Evolutionary conservation across 176 grass and related monocot species (phyloP).

Genomic region (Thalia dealbata): DNA sequence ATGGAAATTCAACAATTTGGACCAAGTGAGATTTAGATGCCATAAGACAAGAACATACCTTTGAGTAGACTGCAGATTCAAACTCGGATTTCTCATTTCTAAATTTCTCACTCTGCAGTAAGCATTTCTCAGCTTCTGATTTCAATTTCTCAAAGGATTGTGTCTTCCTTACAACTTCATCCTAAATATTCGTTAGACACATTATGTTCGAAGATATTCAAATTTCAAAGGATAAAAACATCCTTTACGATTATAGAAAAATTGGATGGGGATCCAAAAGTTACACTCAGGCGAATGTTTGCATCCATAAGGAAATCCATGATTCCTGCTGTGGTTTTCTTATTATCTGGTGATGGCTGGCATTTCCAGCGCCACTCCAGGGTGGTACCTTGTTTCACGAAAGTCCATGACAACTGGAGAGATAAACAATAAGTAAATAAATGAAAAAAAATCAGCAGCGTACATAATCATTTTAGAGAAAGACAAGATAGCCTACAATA

Average conservation of each 20-base stretch:
- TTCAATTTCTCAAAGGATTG: conserved; percentile 67
- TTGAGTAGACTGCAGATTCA: conserved; percentile 62
- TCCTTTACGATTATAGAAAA: neutral
- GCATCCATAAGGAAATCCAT: conserved; percentile 92
- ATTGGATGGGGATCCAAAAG: neutral
- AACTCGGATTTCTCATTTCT: conserved; percentile 60
- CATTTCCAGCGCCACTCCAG: conserved; percentile 95
- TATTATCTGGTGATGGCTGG: conserved; percentile 48
- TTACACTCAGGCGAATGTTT: conserved; percentile 93
- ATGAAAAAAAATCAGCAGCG: neutral
- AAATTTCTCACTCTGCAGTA: conserved; percentile 70
- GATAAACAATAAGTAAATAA: neutral
- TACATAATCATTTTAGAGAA: neutral
- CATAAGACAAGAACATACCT: conserved; percentile 32
- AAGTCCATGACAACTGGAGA: conserved; percentile 83
- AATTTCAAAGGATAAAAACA: neutral
- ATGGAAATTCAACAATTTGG: neutral
- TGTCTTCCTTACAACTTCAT: conserved; percentile 77
- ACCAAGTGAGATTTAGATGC: neutral
- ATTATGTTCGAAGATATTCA: neutral
- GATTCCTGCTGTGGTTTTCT: conserved; percentile 52
- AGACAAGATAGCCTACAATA: too few species aligned
- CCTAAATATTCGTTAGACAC: conserved; percentile 29
- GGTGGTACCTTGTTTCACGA: conserved; percentile 76
- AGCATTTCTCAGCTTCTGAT: conserved; percentile 75